A percentile compares a stretch with the other conserved stretches of the same genome.
Conservation (phyloP, 768 basidiomycete genomes). For the Astraeus odoratus region DNA sequence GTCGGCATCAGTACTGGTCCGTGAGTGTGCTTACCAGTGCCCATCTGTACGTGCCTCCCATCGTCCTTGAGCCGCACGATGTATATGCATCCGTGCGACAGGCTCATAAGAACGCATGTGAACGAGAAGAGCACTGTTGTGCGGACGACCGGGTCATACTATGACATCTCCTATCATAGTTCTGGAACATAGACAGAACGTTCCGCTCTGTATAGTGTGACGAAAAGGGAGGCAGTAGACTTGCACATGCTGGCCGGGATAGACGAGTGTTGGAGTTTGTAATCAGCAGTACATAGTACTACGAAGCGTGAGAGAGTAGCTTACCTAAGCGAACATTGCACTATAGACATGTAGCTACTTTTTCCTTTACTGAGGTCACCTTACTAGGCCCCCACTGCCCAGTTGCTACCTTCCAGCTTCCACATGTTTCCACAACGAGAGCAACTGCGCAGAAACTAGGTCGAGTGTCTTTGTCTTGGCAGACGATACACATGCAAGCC, state of each 20-base stretch:
- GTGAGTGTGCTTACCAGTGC: slow-evolving; percentile 45
- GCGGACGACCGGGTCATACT: slow-evolving; percentile 56
- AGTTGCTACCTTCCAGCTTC: too few relatives aligned
- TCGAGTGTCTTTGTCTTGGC: slow-evolving; percentile 74
- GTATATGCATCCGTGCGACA: slow-evolving; percentile 68
- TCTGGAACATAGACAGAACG: slow-evolving; percentile 65
- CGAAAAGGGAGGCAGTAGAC: not conserved
- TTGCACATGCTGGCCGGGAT: too few relatives aligned
- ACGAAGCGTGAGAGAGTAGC: not conserved
- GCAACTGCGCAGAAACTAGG: slow-evolving; percentile 61
- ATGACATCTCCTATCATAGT: slow-evolving; percentile 36
- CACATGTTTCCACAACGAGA: slow-evolving; percentile 41
- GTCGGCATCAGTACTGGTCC: not conserved
- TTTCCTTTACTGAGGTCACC: too few relatives aligned
- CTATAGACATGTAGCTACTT: too few relatives aligned
- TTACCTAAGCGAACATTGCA: too few relatives aligned
- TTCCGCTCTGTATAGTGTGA: too few relatives aligned
- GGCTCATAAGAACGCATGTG: slow-evolving; percentile 60
- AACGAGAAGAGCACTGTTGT: slow-evolving; percentile 59
- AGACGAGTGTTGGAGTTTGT: too few relatives aligned
- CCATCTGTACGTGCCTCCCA: slow-evolving; percentile 70
- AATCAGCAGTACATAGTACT: too few relatives aligned
- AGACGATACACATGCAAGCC: too few relatives aligned
- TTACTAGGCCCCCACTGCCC: too few relatives aligned
- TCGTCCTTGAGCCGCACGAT: slow-evolving; percentile 64